phyloP scores from a whole-genome alignment of 78 protist genomes.

The Emiliania huxleyi region DNA sequence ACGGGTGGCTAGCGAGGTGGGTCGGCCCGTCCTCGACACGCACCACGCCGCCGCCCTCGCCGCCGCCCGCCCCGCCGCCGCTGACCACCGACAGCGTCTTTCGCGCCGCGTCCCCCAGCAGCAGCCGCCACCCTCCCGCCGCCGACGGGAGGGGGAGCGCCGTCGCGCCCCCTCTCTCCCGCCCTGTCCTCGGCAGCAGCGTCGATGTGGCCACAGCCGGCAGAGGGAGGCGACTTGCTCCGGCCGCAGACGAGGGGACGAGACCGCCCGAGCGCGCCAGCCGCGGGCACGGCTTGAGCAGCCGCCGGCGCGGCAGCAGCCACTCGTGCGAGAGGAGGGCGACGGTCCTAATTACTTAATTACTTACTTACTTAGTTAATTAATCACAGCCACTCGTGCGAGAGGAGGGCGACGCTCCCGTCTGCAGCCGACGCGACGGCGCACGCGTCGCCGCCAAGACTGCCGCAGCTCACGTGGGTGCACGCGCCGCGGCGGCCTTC shows the following conservation, averaged over 20 bases:
- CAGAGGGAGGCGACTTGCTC: too few relatives aligned
- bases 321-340: not conserved
- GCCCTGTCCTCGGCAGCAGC: not conserved
- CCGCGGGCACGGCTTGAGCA: not conserved
- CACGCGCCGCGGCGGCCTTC: not conserved
- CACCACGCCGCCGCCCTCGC: not conserved
- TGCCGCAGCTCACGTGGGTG: not conserved
- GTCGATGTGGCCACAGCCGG: too few relatives aligned
- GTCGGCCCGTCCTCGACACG: not conserved
- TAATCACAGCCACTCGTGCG: too few relatives aligned
- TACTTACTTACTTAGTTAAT: too few relatives aligned
- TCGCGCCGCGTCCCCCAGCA: not conserved
- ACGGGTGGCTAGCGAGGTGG: not conserved
- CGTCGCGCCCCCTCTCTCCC: not conserved
- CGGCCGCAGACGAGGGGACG: not conserved
- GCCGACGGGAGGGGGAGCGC: not conserved
- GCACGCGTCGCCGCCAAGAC: not conserved
- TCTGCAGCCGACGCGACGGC: not conserved
- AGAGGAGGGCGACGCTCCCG: not conserved
- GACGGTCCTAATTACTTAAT: not conserved
- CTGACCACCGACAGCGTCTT: not conserved
- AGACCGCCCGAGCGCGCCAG: not conserved
- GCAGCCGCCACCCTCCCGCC: not conserved
- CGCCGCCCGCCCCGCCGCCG: not conserved
- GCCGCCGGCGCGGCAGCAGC: not conserved